Evolutionary conservation across 768 basidiomycete species (phyloP), one percentile per base, ranked within the genome.

Genomic region (Russula compacta): DNA sequence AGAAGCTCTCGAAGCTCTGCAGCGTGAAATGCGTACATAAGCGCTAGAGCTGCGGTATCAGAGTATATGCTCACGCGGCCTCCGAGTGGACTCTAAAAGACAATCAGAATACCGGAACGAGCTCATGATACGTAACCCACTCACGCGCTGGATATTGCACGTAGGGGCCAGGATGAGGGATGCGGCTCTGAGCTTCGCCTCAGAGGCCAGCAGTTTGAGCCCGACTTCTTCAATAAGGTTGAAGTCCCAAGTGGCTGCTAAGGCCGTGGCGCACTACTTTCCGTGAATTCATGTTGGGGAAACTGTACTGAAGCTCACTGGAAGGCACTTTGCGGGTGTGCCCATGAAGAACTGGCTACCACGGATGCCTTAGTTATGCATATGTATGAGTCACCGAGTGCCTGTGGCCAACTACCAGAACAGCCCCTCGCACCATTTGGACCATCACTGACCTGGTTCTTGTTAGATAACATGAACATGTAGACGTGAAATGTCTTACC

Each of bases 301-400:
- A 44, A 32, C 21, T 14, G 50, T 36, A 38, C 15, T 29, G 21
- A 46, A 32, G n/a, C 80, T 52, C 66, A 83, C 82, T 1, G 88
- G 87, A 29, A 90, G 77, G 68, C 84, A 86, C 72, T 90, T 89
- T 10, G 89, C 86, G 10, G 87, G 89, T 0, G 87, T 87, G 38
- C 85, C 78, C 84, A 87, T 87, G 68, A 89, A 86, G 76, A 89
- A 89, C 68, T 85, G 84, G 68, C 85, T 83, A 15, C 88, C 88
- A 64, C 88, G 71, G 53, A 80, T 73, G n/a, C 78, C 78, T 79
- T 60, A 10, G 53, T 32, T 40, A 36, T 4, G 10, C 7, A 60
- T 5, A n/a, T 6, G 56, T 1, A 54, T 35, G 52, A 8, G 59
- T 8, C 61, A 6, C 42, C 47, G 44, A 52, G 15, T 44, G n/a